Conservation (phyloP, 208 protist genomes). For the Trypanosoma brucei region DNA sequence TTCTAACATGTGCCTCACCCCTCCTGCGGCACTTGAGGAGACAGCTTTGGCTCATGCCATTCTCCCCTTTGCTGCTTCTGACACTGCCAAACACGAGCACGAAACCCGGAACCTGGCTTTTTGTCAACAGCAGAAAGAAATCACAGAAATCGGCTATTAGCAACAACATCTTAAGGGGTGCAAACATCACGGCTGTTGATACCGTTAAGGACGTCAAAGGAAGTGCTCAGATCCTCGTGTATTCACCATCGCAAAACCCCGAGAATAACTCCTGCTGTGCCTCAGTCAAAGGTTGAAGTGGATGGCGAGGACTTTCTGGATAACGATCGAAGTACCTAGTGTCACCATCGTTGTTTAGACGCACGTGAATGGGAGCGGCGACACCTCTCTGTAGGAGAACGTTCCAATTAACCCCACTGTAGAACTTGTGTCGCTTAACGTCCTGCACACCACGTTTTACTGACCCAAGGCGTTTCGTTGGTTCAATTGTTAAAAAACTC, state of each 20-base stretch:
- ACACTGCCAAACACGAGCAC: too few relatives aligned
- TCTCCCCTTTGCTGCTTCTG: too few relatives aligned
- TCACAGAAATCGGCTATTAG: too few relatives aligned
- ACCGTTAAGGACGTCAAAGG: constrained; percentile 9
- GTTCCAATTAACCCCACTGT: constrained; percentile 93
- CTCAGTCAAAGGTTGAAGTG: constrained; percentile 63
- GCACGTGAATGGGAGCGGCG: constrained; percentile 78
- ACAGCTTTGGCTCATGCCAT: too few relatives aligned
- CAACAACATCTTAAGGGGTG: too few relatives aligned
- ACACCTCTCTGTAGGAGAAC: constrained; percentile 79
- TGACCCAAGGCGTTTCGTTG: constrained; percentile 84
- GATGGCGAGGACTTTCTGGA: constrained; percentile 77
- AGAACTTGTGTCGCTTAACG: constrained; percentile 96
- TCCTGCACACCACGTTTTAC: constrained; percentile 88
- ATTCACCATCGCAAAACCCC: constrained; percentile 87
- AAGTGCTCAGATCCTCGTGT: constrained; percentile 46
- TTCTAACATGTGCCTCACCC: too few relatives aligned
- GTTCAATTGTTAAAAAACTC: constrained; percentile 75
- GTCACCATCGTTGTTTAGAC: constrained; percentile 69
- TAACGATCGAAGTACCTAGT: constrained; percentile 91
- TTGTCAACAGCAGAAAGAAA: too few relatives aligned
- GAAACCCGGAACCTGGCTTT: too few relatives aligned
- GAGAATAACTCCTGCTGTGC: constrained; percentile 84
- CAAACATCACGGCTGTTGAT: too few relatives aligned
- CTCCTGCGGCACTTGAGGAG: too few relatives aligned